Conservation (phyloP, 352 stramenopile genomes). For the Phytophthora ramorum region DNA sequence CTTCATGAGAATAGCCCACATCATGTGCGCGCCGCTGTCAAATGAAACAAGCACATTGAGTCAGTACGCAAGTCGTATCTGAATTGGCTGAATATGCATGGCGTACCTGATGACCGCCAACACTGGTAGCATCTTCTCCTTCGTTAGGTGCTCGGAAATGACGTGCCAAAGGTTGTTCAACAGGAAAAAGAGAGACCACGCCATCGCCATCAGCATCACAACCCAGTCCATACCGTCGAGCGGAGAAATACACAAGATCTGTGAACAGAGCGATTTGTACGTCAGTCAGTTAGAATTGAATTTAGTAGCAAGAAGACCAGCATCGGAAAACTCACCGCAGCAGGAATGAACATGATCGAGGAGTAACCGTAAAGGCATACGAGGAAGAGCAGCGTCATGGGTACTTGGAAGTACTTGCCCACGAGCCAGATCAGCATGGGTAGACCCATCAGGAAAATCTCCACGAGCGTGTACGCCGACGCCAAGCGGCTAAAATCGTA, state of each 20-base stretch:
- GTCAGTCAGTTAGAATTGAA: not conserved
- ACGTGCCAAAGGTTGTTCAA: conserved; percentile 80
- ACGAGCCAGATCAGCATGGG: conserved; percentile 81
- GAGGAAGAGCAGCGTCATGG: conserved; percentile 82
- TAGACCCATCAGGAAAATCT: conserved; percentile 77
- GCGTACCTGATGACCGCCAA: conserved; percentile 81
- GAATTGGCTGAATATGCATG: not conserved
- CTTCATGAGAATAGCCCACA: conserved; percentile 89
- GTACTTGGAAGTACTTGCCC: conserved; percentile 81
- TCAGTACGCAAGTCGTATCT: conserved; percentile 2
- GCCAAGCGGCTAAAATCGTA: conserved; percentile 87
- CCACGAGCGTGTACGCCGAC: conserved; percentile 81
- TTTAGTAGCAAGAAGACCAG: not conserved
- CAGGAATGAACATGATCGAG: conserved; percentile 83
- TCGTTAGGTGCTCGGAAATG: conserved; percentile 81
- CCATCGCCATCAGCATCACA: conserved; percentile 79
- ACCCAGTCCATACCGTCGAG: conserved; percentile 85
- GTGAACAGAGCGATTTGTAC: conserved; percentile 5
- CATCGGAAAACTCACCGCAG: conserved; percentile 50
- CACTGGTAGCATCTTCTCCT: conserved; percentile 89
- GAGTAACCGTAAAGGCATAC: conserved; percentile 90
- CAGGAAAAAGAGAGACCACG: conserved; percentile 87
- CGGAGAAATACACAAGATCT: conserved; percentile 83
- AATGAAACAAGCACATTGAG: conserved; percentile 10
- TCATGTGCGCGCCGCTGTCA: conserved; percentile 72